Conservation (phyloP, 768 basidiomycete species). For the Leccinum aurantiacum region DNA sequence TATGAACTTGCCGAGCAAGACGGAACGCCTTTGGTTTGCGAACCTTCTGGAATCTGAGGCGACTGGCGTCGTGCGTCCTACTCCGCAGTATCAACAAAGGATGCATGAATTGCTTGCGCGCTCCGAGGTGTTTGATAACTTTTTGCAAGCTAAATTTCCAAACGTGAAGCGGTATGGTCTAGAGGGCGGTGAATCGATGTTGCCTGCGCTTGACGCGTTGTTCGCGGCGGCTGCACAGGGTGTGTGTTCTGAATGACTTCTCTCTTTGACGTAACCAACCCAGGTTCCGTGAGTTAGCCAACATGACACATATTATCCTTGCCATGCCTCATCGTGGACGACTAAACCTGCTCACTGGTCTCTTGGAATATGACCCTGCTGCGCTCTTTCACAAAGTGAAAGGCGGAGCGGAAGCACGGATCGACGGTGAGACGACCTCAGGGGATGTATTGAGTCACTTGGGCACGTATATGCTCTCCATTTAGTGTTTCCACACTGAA, state of each 20-base stretch:
- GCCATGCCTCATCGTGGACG: slow-evolving; percentile 90
- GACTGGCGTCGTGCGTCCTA: slow-evolving; percentile 31
- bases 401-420: slow-evolving; percentile 63
- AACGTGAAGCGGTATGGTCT: slow-evolving; percentile 86
- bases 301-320: slow-evolving; percentile 69
- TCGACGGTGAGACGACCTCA: slow-evolving; percentile 62
- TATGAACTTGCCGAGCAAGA: slow-evolving; percentile 86
- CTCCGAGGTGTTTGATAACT: slow-evolving; percentile 83
- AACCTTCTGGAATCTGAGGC: slow-evolving; percentile 67
- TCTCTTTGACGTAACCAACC: neutral
- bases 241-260: slow-evolving; percentile 22
- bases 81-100: slow-evolving; percentile 46
- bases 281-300: slow-evolving; percentile 40
- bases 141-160: slow-evolving; percentile 85
- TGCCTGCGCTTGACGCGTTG: slow-evolving; percentile 79
- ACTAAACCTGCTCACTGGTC: slow-evolving; percentile 78
- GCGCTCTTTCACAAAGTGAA: slow-evolving; percentile 87
- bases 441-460: slow-evolving; percentile 92
- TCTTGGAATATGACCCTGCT: slow-evolving; percentile 64
- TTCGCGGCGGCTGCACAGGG: slow-evolving; percentile 67
- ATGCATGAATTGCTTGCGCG: slow-evolving; percentile 68
- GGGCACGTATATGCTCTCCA: slow-evolving; percentile 38
- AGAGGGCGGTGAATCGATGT: slow-evolving; percentile 93
- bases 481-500: neutral
- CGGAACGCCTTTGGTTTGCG: slow-evolving; percentile 87